These are phyloP conservation scores for Ophiostoma australiae DNA, from an alignment of 2,329 filamentous ascomycete species.

Conservation along the genomic window DNA sequence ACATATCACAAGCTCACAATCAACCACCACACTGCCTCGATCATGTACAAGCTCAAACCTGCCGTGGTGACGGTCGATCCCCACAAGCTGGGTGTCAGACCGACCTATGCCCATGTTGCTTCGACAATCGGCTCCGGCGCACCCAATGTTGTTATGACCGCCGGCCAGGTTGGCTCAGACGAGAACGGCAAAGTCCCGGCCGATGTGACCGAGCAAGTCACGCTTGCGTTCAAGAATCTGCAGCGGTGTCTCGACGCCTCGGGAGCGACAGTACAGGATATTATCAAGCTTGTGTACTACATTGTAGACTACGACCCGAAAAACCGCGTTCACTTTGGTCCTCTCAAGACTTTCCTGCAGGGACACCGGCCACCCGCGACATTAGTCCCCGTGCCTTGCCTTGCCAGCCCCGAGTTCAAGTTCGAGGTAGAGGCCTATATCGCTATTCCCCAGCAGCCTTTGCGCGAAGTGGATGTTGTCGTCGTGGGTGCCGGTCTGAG, in stretches of 20 bases:
- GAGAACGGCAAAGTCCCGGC: slow-evolving; percentile 10
- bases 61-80: slow-evolving; percentile 20
- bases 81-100: slow-evolving; percentile 21
- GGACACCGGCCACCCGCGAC: slow-evolving; percentile 22
- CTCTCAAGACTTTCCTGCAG: slow-evolving; percentile 20
- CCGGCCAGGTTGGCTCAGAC: slow-evolving; percentile 23
- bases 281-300: slow-evolving; percentile 26
- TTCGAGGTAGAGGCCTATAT: slow-evolving; percentile 25
- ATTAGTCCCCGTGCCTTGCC: slow-evolving; percentile 20
- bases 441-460: slow-evolving; percentile 19
- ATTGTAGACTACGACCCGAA: slow-evolving; percentile 25
- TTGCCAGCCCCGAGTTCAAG: slow-evolving; percentile 21
- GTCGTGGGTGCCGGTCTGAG: slow-evolving; percentile 24
- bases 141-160: slow-evolving; percentile 21
- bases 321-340: slow-evolving; percentile 21
- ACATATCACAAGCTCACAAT: not conserved
- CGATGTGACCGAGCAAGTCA: slow-evolving; percentile 14
- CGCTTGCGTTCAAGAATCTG: slow-evolving; percentile 16
- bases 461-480: slow-evolving; percentile 22
- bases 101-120: slow-evolving; percentile 23
- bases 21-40: not conserved
- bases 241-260: slow-evolving; percentile 16
- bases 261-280: slow-evolving; percentile 20
- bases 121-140: slow-evolving; percentile 9
- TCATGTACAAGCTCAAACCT: slow-evolving; percentile 13